These are phyloP conservation scores for Cymbopogon flexuosus DNA, from an alignment of 202 grass and related monocot species.

Conservation along the genomic window DNA sequence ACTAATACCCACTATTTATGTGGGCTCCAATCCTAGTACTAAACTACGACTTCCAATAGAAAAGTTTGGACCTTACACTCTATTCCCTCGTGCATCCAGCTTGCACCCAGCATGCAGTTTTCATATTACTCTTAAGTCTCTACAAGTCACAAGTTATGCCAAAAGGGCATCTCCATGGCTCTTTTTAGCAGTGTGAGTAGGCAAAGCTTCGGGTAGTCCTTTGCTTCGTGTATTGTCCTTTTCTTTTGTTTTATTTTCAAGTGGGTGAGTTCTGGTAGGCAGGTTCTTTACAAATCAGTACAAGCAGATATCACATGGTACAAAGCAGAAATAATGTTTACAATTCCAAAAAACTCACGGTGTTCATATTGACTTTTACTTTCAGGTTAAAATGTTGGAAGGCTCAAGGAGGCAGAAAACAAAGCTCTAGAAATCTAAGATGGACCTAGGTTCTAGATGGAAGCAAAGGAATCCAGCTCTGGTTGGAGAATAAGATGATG, in stretches of 20 bases:
- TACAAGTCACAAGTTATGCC: constrained; percentile 9
- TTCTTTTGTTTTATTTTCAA: neutral
- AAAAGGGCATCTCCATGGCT: neutral
- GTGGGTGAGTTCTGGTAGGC: neutral
- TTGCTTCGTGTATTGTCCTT: neutral
- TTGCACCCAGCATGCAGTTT: constrained; percentile 11
- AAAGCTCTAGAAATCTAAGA: neutral
- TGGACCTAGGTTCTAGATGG: constrained; percentile 23
- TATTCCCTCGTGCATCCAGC: constrained; percentile 11
- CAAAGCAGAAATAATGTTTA: constrained; percentile 1
- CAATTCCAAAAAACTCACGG: constrained; percentile 18
- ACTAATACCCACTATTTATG: constrained; percentile 4
- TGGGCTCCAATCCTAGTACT: constrained; percentile 25
- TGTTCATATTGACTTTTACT: neutral
- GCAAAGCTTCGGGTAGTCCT: constrained; percentile 10
- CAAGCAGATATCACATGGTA: neutral
- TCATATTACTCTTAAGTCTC: neutral
- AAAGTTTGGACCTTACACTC: constrained; percentile 18
- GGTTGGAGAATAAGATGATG: constrained; percentile 44
- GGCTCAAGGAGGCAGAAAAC: neutral
- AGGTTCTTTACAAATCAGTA: neutral
- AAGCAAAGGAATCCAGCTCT: constrained; percentile 36
- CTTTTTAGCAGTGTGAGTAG: neutral
- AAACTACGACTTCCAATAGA: constrained; percentile 19
- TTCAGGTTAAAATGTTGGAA: too few species aligned